Base-by-base conservation (phyloP, 179 eudicot species). In the Sideroxylon spinosum region DNA sequence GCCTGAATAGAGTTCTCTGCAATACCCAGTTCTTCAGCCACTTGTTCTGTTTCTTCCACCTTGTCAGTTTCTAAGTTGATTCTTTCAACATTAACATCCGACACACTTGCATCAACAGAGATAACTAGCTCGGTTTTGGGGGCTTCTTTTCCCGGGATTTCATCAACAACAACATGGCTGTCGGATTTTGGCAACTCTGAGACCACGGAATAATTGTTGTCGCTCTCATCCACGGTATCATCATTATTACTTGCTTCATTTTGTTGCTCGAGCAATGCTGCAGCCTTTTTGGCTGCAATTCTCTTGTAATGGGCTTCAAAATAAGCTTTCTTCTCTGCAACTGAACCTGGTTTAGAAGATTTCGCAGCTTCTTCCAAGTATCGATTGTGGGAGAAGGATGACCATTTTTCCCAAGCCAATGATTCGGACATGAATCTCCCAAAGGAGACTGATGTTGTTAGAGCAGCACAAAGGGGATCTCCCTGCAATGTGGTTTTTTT, bases 241-340 rank as follows among this genome's bases (percentile, higher is more conserved):
- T 37, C 44, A 46, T 48, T 49, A 50, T 37, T 70, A 49, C 83
- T 76, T 19, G 32, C 84, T 55, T 83, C 80, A 75, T 67, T 82
- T 48, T 79, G 78, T 73, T 86, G 85, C 44, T 86, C 82, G 50
- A 76, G 81, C 78, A 83, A 71, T 7, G 80, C 81, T 44, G 78
- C 88, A 68, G 81, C 82, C 78, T 87, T 90, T 81, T 81, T 84
- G 62, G 89, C 86, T 65, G 86, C 89, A 79, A 83, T 74, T 79
- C 78, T 86, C 84, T 85, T 90, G 86, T 85, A 92, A 78, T 91
- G 93, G 12, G 95, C 93, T 80, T 95, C 99, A 76, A 95, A 92
- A 71, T 85, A 86, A 78, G 97, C 98, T 79, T 91, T 95, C 92
- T 87, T 93, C 83, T 89, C 87, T 46, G 95, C 97, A 61, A 95